A percentile compares a stretch with the other conserved stretches of the same genome.
These are phyloP conservation scores for Xylaria sp. DNA, from an alignment of 2,329 filamentous ascomycete genomes.

Conservation along the genomic window DNA sequence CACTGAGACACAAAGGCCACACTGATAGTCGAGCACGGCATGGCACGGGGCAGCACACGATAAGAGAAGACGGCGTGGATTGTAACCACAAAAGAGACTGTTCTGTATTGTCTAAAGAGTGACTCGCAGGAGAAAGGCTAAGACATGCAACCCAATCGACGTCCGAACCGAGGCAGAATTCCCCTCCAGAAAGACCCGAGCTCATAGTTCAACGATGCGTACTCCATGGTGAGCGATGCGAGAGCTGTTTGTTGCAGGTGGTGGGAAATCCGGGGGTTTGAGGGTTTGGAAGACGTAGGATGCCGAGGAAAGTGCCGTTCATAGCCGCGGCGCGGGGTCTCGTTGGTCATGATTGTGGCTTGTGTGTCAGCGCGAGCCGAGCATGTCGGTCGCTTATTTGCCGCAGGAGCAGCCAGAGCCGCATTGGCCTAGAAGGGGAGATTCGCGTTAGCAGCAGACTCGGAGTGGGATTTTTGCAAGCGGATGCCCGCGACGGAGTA, in stretches of 20 bases:
- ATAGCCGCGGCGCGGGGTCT: constrained; percentile 8
- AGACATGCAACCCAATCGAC: neutral
- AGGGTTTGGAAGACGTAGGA: neutral
- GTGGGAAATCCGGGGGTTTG: neutral
- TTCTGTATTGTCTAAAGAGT: constrained; percentile 25
- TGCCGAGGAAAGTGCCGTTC: constrained; percentile 2
- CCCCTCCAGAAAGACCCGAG: neutral
- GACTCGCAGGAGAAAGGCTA: constrained; percentile 11
- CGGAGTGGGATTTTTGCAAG: too few species aligned
- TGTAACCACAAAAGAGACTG: constrained; percentile 15
- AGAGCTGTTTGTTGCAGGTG: neutral
- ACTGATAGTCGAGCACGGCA: neutral
- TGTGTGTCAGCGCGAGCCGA: neutral
- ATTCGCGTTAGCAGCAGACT: constrained; percentile 7
- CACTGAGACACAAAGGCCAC: neutral
- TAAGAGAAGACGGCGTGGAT: neutral
- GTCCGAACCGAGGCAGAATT: neutral
- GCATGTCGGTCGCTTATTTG: constrained; percentile 28
- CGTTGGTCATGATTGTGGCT: neutral
- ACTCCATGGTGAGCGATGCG: neutral
- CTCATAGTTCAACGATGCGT: neutral
- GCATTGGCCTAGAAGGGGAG: constrained; percentile 27
- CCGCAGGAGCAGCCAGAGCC: constrained; percentile 35
- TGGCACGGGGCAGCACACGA: neutral
- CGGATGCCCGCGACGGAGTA: neutral